Evolutionary conservation across 1,139 yeast species (phyloP).

Genomic region (Geotrichum fermentans): DNA sequence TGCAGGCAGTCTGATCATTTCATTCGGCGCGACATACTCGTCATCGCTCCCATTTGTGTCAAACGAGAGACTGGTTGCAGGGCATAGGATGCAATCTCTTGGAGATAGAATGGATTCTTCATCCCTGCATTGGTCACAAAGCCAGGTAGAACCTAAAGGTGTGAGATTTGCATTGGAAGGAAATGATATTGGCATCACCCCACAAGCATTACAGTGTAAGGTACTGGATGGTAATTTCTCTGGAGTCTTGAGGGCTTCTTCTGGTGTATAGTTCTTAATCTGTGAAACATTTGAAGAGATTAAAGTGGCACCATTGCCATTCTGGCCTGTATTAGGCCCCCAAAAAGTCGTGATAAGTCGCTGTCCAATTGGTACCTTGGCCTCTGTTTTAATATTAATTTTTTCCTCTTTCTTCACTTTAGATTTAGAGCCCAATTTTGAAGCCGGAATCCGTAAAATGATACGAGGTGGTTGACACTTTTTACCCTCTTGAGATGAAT

Average conservation of each 20-base stretch:
- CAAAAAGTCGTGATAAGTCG: too few species aligned
- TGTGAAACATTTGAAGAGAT: too few species aligned
- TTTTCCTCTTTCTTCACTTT: too few species aligned
- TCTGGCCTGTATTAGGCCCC: too few species aligned
- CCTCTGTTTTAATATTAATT: too few species aligned
- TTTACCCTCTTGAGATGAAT: too few species aligned
- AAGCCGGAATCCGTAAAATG: background rate
- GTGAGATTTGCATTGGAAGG: background rate
- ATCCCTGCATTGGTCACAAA: background rate
- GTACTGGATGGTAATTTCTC: background rate
- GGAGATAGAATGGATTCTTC: background rate
- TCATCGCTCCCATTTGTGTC: constrained; percentile 45
- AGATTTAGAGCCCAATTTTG: background rate
- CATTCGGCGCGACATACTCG: constrained; percentile 51
- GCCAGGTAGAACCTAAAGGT: background rate
- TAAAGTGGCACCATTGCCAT: too few species aligned
- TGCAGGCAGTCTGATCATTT: constrained; percentile 60
- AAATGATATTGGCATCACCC: background rate
- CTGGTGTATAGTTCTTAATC: too few species aligned
- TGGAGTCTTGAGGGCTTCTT: background rate
- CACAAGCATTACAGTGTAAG: background rate
- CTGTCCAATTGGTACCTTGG: too few species aligned
- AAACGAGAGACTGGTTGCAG: constrained; percentile 25
- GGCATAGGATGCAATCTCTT: background rate
- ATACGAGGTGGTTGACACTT: too few species aligned